These are phyloP conservation scores for Talaromyces sp. DNA, from an alignment of 2,329 filamentous ascomycete genomes.

Conservation along the genomic window DNA sequence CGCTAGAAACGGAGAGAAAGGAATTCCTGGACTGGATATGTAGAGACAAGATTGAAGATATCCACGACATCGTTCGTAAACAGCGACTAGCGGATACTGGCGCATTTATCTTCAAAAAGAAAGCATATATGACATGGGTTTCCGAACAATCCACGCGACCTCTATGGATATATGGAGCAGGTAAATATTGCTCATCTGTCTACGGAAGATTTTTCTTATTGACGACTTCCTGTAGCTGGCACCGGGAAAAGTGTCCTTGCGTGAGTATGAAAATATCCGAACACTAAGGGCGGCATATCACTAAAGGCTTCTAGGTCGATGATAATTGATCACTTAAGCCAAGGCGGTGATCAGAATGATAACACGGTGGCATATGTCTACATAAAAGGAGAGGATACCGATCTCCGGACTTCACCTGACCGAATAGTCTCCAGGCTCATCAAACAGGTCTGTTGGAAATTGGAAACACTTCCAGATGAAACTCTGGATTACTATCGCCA, in stretches of 20 bases:
- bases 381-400: constrained; percentile 16
- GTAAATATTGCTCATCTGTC: neutral
- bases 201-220: neutral
- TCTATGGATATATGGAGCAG: constrained; percentile 17
- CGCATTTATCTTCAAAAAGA: constrained; percentile 4
- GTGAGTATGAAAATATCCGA: neutral
- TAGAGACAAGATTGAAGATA: constrained; percentile 9
- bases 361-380: constrained; percentile 12
- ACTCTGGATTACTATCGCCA: constrained; percentile 5
- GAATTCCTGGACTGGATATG: constrained; percentile 18
- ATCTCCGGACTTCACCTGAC: neutral
- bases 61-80: neutral
- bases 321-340: constrained; percentile 15
- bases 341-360: neutral
- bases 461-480: constrained; percentile 1
- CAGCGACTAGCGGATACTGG: constrained; percentile 11
- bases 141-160: neutral
- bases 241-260: constrained; percentile 20
- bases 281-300: neutral
- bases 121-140: neutral
- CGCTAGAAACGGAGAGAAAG: constrained; percentile 12
- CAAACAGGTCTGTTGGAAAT: constrained; percentile 19
- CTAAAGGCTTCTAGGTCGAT: constrained; percentile 12
- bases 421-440: constrained; percentile 17
- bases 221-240: constrained; percentile 11